These are phyloP conservation scores for Dictyophora rubrovolvata DNA, from an alignment of 768 basidiomycete genomes.

Conservation along the genomic window DNA sequence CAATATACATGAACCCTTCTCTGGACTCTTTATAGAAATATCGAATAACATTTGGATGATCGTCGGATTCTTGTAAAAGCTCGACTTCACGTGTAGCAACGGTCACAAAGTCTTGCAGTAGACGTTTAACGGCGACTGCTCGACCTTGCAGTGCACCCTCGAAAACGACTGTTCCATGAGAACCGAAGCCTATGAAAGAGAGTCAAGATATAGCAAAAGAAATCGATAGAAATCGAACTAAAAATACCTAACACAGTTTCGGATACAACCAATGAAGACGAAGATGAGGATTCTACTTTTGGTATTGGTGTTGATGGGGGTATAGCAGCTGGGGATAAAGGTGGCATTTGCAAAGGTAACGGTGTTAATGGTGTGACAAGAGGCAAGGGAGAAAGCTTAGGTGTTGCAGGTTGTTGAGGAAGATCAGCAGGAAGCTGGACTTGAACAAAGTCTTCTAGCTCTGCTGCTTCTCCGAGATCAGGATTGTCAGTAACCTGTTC, in stretches of 20 bases:
- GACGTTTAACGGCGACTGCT: constrained; percentile 95
- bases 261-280: constrained; percentile 57
- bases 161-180: constrained; percentile 93
- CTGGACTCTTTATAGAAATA: constrained; percentile 97
- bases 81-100: constrained; percentile 89
- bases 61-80: constrained; percentile 92
- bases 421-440: constrained; percentile 10
- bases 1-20: constrained; percentile 93
- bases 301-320: constrained; percentile 13
- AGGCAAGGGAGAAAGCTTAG: constrained; percentile 3
- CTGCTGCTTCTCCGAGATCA: constrained; percentile 15
- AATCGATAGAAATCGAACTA: constrained; percentile 15
- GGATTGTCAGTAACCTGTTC: constrained; percentile 21
- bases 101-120: constrained; percentile 91
- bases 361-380: constrained; percentile 1
- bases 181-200: constrained; percentile 65
- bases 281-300: constrained; percentile 1
- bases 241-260: constrained; percentile 59
- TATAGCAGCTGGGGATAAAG: constrained; percentile 8
- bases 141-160: constrained; percentile 93
- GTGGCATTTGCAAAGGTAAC: background rate
- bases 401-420: background rate
- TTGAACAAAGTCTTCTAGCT: constrained; percentile 4
- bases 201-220: constrained; percentile 5
- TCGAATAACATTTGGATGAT: constrained; percentile 96